A percentile compares a stretch with the other conserved stretches of the same genome.
Evolutionary conservation across 2,329 filamentous ascomycete genomes (phyloP).

Genomic region (Diaporthe eres): DNA sequence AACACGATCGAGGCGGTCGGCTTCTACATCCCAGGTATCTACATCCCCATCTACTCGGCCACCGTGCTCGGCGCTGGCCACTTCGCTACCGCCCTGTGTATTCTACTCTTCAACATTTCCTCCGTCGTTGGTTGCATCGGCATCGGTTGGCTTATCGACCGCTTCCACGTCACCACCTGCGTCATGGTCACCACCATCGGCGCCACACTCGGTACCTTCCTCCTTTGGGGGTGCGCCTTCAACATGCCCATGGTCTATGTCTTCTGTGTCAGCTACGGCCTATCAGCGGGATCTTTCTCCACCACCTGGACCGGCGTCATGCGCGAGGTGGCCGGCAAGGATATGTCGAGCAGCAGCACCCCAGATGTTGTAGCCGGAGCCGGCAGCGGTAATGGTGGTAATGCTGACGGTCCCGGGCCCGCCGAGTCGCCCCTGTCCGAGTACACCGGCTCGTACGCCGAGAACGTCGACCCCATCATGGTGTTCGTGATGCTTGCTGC

Average conservation of each 20-base stretch:
- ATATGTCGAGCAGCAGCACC: conserved; percentile 31
- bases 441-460: conserved; percentile 33
- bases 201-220: conserved; percentile 68
- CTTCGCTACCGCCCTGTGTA: conserved; percentile 67
- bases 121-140: conserved; percentile 70
- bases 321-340: conserved; percentile 54
- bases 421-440: conserved; percentile 31
- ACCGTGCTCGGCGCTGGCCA: conserved; percentile 61
- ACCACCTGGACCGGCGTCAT: conserved; percentile 74
- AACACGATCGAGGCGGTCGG: conserved; percentile 72
- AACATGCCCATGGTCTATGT: conserved; percentile 67
- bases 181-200: conserved; percentile 70
- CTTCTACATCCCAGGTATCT: conserved; percentile 75
- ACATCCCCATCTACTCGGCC: conserved; percentile 70
- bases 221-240: conserved; percentile 73
- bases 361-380: conserved; percentile 8
- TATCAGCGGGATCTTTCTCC: conserved; percentile 76
- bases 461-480: conserved; percentile 62
- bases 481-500: conserved; percentile 71
- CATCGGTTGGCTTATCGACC: conserved; percentile 71
- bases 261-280: conserved; percentile 74
- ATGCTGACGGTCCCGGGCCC: not conserved
- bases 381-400: conserved; percentile 21
- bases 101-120: conserved; percentile 72
- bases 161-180: conserved; percentile 66